Evolutionary conservation across 2,329 filamentous ascomycete genomes (phyloP), one percentile per base, ranked within the genome.

Genomic region (Cytospora mali): DNA sequence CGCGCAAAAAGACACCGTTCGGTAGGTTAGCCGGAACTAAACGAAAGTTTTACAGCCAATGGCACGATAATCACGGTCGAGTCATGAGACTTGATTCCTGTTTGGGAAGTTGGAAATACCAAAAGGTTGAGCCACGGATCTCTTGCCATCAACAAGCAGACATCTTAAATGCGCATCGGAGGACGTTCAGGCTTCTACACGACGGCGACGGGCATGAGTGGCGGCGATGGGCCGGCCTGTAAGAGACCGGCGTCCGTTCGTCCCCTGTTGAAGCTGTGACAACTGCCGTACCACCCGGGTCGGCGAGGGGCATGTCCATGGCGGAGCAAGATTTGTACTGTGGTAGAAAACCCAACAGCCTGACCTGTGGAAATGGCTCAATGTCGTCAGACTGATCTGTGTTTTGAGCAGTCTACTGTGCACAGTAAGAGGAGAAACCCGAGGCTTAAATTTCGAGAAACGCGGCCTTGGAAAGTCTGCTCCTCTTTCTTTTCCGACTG

Each of bases 1-100:
- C 18, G 31, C 35, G 21, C 46, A 52, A 58, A 23, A 39, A 7
- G 56, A 46, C 31, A 23, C 42, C 50, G 50, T 23, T 59, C 57
- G 50, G 57, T 48, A 39, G 50, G 57, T n/a, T 54, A 59, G 57
- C 57, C 57, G 57, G 35, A 27, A 60, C 50, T 23, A 35, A 29
- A 51, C 35, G 35, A 33, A 25, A 29, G 1, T 25, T 49, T n/a
- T 23, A 49, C 10, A 27, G 46, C 58, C 50, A 60, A 60, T 60
- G 57, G 50, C 57, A 42, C 50, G 33, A 46, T 59, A 21, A 33
- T 53, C 49, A 31, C 23, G 25, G 35, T 48, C 46, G 50, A 60
- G 57, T 60, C 57, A 60, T 60, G 57, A 35, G 50, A 60, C 33
- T 11, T 23, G 42, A 25, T 6, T 18, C 35, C 35, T 53, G 18